These are phyloP conservation scores for Serpula lacrymans DNA, from an alignment of 768 basidiomycete species.

Conservation along the genomic window DNA sequence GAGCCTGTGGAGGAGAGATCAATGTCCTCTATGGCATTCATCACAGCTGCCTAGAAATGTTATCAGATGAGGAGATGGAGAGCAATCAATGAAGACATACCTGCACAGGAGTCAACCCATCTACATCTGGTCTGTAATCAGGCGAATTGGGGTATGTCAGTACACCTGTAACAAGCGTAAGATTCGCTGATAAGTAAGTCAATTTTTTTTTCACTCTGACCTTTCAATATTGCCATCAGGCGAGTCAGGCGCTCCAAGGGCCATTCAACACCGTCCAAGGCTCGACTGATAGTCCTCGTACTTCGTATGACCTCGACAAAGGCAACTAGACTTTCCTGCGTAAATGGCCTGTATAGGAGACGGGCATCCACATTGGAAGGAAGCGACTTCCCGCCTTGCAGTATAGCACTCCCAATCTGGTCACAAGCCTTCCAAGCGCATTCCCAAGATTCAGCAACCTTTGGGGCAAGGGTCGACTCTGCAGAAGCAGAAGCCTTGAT, in stretches of 20 bases:
- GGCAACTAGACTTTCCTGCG: slow-evolving; percentile 82
- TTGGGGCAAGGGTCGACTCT: slow-evolving; percentile 27
- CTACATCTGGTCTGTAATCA: slow-evolving; percentile 88
- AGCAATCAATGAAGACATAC: slow-evolving; percentile 31
- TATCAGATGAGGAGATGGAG: slow-evolving; percentile 7
- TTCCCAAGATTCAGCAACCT: slow-evolving; percentile 49
- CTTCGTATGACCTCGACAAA: slow-evolving; percentile 71
- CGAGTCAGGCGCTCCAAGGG: slow-evolving; percentile 56
- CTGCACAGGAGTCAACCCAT: slow-evolving; percentile 76
- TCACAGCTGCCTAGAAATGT: slow-evolving; percentile 56
- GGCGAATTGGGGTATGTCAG: slow-evolving; percentile 79
- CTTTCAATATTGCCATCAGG: slow-evolving; percentile 79
- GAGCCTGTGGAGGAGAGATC: slow-evolving; percentile 60
- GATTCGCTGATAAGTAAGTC: background rate
- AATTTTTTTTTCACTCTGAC: slow-evolving; percentile 36
- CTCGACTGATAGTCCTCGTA: slow-evolving; percentile 48
- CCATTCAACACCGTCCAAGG: slow-evolving; percentile 57
- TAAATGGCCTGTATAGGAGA: slow-evolving; percentile 11
- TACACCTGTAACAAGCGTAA: slow-evolving; percentile 43
- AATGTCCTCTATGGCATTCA: slow-evolving; percentile 66
- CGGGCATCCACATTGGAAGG: slow-evolving; percentile 12
- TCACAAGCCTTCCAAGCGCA: slow-evolving; percentile 71
- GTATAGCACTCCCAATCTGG: slow-evolving; percentile 55
- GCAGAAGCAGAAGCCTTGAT: slow-evolving; percentile 52
- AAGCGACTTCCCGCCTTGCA: slow-evolving; percentile 22